Evolutionary conservation across 805 yeast genomes (phyloP), one percentile per base, ranked within the genome.

Genomic region (Metschnikowia lunata): DNA sequence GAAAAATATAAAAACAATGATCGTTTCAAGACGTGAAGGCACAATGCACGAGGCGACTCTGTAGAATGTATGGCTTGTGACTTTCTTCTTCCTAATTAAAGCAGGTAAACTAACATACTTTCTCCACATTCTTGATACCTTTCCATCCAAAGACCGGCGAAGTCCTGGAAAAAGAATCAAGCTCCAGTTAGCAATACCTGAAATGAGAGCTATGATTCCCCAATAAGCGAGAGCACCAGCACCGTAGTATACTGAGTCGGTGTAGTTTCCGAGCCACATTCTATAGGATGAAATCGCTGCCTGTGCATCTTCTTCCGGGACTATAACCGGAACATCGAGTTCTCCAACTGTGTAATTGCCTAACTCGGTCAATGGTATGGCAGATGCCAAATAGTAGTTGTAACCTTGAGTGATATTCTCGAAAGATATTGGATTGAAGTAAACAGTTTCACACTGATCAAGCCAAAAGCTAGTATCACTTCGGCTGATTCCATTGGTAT

Each of bases 141-240:
- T 59, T 1, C 71, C 72, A 18, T 64, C 64, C 11, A 64, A 51
- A 4, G 50, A 42, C 28, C 60, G 58, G 8, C 61, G 48, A 23
- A 67, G 37, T 1, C 58, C 46, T 4, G 82, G 82, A 26, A 67
- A 64, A 23, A 75, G 47, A 36, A 62, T 56, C 30, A 59, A 53
- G 6, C 61, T 29, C 74, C 79, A 72, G 47, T 76, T 72, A 35
- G 61, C 54, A 12, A 76, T 15, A 1, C 70, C 69, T 4, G 76
- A 68, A 23, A 72, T 27, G 0, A 78, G 34, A 43, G 76, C 52
- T 34, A 80, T 60, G 1, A 66, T 40, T 4, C 64, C 74, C 81
- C 82, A 78, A 50, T 72, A 77, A 0, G 75, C 74, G 18, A 80
- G 44, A 31, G 71, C 49, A 2, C 70, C 79, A 11, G 70, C 42